Conservation (phyloP, 75 land plant species). For the Pseudotsuga menziesii region DNA sequence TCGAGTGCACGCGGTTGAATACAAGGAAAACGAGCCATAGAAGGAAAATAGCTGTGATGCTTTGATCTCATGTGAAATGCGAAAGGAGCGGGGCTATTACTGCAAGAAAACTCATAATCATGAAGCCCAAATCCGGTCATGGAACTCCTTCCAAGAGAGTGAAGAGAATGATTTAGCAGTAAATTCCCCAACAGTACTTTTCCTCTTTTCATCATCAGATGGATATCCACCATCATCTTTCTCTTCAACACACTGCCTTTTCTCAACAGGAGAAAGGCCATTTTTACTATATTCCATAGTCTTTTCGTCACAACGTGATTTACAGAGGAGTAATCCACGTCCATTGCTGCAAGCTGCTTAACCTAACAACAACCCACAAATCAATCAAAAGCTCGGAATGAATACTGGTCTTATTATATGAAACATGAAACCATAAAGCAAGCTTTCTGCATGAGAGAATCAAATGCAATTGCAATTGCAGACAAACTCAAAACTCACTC, state of each 20-base stretch:
- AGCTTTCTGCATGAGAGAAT: no score
- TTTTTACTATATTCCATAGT: conserved; percentile 32
- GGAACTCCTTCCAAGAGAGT: conserved; percentile 10
- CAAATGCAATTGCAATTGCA: no score
- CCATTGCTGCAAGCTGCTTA: not conserved
- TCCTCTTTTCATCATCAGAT: conserved; percentile 39
- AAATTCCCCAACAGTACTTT: conserved; percentile 20
- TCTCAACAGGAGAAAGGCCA: conserved; percentile 31
- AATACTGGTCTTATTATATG: no score
- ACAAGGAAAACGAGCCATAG: not conserved
- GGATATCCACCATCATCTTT: conserved; percentile 30
- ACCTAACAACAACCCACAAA: no score
- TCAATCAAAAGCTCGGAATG: no score
- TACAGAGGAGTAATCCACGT: not conserved
- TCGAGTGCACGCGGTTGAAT: conserved; percentile 4
- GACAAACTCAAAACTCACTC: no score
- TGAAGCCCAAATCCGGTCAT: no score
- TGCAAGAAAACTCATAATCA: conserved; percentile 43
- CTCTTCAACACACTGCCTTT: conserved; percentile 23
- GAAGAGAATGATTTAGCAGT: conserved; percentile 18
- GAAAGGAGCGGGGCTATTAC: conserved; percentile 22
- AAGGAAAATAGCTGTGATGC: conserved; percentile 1
- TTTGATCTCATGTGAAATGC: not conserved
- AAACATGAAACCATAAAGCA: no score
- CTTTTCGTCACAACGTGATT: conserved; percentile 19